phyloP scores from a whole-genome alignment of 352 stramenopile genomes.

The Phytophthora sojae region DNA sequence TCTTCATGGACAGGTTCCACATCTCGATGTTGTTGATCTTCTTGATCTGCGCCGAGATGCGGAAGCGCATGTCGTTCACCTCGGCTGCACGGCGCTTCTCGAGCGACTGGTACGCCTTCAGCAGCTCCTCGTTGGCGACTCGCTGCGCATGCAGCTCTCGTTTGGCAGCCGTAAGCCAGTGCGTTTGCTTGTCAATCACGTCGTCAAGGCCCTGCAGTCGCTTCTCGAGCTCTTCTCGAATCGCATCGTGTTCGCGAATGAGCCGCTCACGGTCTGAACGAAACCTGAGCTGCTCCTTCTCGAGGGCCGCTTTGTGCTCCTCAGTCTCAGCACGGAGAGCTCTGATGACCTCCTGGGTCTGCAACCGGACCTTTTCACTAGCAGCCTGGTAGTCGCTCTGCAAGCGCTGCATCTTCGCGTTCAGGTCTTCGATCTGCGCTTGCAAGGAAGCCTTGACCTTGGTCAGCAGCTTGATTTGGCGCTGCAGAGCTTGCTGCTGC shows the following conservation, averaged over 20 bases:
- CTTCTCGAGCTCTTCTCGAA: slow-evolving; percentile 53
- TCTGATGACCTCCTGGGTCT: slow-evolving; percentile 57
- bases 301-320: slow-evolving; percentile 34
- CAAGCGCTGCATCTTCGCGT: slow-evolving; percentile 40
- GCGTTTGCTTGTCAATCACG: slow-evolving; percentile 54
- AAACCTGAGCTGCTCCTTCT: slow-evolving; percentile 42
- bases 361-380: slow-evolving; percentile 53
- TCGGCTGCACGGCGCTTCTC: slow-evolving; percentile 77
- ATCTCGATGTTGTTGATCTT: slow-evolving; percentile 83
- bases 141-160: slow-evolving; percentile 72
- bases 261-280: slow-evolving; percentile 52
- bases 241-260: slow-evolving; percentile 46
- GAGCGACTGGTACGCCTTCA: slow-evolving; percentile 67
- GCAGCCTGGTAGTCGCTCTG: slow-evolving; percentile 59
- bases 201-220: slow-evolving; percentile 40
- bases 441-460: slow-evolving; percentile 53
- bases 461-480: slow-evolving; percentile 56
- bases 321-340: slow-evolving; percentile 49
- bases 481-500: slow-evolving; percentile 45
- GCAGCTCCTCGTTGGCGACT: slow-evolving; percentile 72
- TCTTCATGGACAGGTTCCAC: slow-evolving; percentile 83
- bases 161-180: slow-evolving; percentile 77
- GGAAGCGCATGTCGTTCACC: slow-evolving; percentile 83
- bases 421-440: slow-evolving; percentile 43
- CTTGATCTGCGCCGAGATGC: slow-evolving; percentile 69